Base-by-base conservation (phyloP, 208 protist genomes). In the Leishmania tarentolae region DNA sequence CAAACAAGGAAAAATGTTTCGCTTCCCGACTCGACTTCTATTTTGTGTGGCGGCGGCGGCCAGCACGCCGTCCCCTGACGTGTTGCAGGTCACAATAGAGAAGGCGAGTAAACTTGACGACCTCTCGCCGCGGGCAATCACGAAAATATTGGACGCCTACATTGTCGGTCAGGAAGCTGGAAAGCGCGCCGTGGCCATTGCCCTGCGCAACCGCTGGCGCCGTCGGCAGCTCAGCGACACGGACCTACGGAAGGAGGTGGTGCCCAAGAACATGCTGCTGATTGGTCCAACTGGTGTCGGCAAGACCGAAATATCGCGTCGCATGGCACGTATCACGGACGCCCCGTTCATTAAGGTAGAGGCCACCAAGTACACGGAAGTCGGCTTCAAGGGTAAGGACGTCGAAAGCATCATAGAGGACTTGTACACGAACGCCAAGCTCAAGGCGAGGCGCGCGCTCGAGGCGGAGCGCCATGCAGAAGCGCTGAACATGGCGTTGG, bases 341-440 rank as follows among this genome's bases (percentile, higher is more conserved):
- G 97, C 98, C 0, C 99, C 99, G 4, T 99, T 99, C 83, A 90
- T 99, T 35, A 99, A 99, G 87, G 98, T 99, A 13, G 98, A 99
- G 88, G 98, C 98, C 19, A 99, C 99, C 47, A 99, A 99, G 91
- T 99, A 98, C 88, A 99, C 99, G 3, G 98, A 99, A 79, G 96
- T 98, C 0, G 96, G 96, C 42, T 99, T 99, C 86, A 98, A 99
- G 70, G 97, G 97, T 42, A 97, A 98, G 79, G 98, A 99, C 81
- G 98, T 99, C 28, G 98, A 99, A 81, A 95, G 89, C 57, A 99
- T 99, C 73, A 99, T 99, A 79, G 91, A 97, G 78, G 98, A 99
- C 75, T 88, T 99, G 8, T 98, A 99, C 79, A 91, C 92, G 21
- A 96, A 96, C 59, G 94, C 96, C 8, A 98, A 99, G 79, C 84